Evolutionary conservation across 257 asterid genomes (phyloP).

Genomic region (Solanum verrucosum): DNA sequence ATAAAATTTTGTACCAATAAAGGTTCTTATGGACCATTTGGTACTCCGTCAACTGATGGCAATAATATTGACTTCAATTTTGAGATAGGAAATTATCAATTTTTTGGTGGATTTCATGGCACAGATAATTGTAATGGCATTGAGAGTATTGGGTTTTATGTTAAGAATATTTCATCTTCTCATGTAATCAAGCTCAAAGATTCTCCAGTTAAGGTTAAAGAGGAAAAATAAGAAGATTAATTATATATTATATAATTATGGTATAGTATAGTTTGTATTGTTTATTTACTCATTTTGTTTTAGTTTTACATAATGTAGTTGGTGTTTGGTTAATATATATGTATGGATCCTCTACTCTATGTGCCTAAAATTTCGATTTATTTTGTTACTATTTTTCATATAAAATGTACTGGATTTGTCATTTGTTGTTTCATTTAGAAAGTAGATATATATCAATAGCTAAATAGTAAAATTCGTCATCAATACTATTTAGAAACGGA

Average conservation of each 20-base stretch:
- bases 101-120: not conserved
- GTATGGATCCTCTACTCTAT: not conserved
- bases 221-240: not conserved
- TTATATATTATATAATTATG: not conserved
- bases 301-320: not conserved
- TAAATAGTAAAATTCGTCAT: too few relatives aligned
- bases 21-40: slow-evolving; percentile 34
- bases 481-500: too few relatives aligned
- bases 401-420: too few relatives aligned
- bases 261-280: not conserved
- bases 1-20: slow-evolving; percentile 29
- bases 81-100: not conserved
- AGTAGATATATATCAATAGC: too few relatives aligned
- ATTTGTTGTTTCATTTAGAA: too few relatives aligned
- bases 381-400: too few relatives aligned
- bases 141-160: not conserved
- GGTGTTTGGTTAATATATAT: not conserved
- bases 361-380: not conserved
- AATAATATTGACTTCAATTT: not conserved
- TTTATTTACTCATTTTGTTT: not conserved
- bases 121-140: accelerated
- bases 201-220: not conserved
- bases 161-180: not conserved
- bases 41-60: not conserved
- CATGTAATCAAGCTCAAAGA: not conserved